Base-by-base conservation (phyloP, 1,284 basidiomycete genomes). In the Pascua sp. region DNA sequence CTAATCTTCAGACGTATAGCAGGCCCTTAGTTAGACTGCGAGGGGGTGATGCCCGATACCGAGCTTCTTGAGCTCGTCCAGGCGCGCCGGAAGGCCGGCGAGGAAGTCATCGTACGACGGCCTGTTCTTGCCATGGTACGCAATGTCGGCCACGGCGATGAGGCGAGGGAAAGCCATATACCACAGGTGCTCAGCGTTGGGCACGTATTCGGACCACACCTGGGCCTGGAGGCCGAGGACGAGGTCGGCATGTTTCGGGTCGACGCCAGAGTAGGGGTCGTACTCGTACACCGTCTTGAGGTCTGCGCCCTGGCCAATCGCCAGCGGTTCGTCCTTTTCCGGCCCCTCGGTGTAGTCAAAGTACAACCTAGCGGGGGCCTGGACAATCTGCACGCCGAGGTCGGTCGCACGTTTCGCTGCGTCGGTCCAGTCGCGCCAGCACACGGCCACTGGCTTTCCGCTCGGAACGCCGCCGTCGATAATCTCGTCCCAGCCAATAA, bases 401-500 rank as follows among this genome's bases (percentile, higher is more conserved):
- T 48, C 43, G 46, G 55, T 55, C 3, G 58, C 55, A 2, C 50
- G 38, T 8, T 36, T 42, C 8, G 56, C 55, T 1, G 59, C 56
- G 11, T 42, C 36, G 9, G 50, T 51, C 58, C 58, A 60, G 17
- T 37, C 42, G 12, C 61, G 57, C 61, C 61, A 63, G 8, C 55
- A 55, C 54, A 63, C 53, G 42, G 60, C 58, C 12, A 57, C 47
- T 42, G 55, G 52, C 13, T 47, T 38, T 13, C 40, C 51, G 18
- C 41, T 49, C 32, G 56, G 59, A 15, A 47, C 49, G 37, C 61
- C 61, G 43, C 58, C 61, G 55, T 63, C 61, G 43, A 63, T 45
- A 32, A 63, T 57, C 55, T 63, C 61, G 58, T 63, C 61, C 61
- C 61, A 63, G 3, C 61, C 61, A 5, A 60, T n/a, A 0, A 63